phyloP scores from a whole-genome alignment of 306 rosid genomes.

The Alnus rubra region DNA sequence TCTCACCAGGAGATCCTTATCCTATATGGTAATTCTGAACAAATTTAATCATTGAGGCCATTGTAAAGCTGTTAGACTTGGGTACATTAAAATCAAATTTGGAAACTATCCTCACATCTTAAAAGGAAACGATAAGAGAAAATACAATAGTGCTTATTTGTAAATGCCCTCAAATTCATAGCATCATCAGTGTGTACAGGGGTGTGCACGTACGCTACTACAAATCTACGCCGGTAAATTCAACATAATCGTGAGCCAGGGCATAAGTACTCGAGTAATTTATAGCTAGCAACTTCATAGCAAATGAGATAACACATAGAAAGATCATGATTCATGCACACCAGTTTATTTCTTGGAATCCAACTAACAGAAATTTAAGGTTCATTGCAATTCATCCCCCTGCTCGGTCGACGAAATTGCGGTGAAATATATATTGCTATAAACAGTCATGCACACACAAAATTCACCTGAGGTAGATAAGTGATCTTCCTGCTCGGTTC shows the following conservation, averaged over 20 bases:
- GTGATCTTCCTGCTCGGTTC: conserved; percentile 45
- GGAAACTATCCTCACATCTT: neutral
- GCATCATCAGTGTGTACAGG: neutral
- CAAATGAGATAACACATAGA: neutral
- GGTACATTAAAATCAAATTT: neutral
- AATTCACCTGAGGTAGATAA: conserved; percentile 55
- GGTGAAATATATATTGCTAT: neutral
- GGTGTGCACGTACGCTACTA: neutral
- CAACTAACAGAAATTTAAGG: neutral
- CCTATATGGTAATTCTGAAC: neutral
- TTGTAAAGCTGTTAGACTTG: neutral
- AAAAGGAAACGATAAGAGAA: neutral
- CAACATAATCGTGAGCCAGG: neutral
- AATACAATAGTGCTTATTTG: neutral
- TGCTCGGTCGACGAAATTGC: neutral
- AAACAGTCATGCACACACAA: neutral
- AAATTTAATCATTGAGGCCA: neutral
- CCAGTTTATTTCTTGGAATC: neutral
- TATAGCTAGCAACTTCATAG: neutral
- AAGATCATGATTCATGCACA: neutral
- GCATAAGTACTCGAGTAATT: neutral
- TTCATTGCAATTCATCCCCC: neutral
- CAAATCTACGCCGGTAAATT: neutral
- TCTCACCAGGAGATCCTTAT: no score
- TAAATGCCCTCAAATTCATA: neutral